Base-by-base conservation (phyloP, 352 stramenopile genomes). In the Pythium diclinum region DNA sequence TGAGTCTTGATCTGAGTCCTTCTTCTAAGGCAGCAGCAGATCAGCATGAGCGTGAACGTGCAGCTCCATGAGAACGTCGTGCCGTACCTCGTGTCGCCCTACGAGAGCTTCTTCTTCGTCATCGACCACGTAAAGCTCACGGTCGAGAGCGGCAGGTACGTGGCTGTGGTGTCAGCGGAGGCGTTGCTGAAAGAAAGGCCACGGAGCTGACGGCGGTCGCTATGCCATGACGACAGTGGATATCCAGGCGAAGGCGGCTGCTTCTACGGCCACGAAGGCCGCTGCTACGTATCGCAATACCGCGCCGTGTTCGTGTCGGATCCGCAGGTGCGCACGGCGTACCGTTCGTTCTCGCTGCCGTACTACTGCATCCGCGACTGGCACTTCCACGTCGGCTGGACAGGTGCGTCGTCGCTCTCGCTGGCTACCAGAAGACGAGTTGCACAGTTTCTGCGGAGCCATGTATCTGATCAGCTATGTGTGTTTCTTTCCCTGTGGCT, bases 181-280 rank as follows among this genome's bases (percentile, higher is more conserved):
- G 38, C 30, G 30, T 7, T n/a, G 6, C 19, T 44, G 10, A 7
- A 25, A 8, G 11, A 25, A 47, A 14, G 4, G 3, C 3, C 7
- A 10, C 36, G 36, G 6, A 10, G 13, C 36, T 42, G 36, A 42
- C 36, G 36, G 13, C 36, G 36, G 36, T 42, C n/a, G 36, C 2
- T 17, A 10, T 42, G 9, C 8, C 13, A 47, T 38, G 32, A 13
- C 11, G 7, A 30, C 48, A 93, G 85, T 71, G 82, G 85, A 6
- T 93, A 93, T 66, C 85, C 85, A 23, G 85, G 85, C n/a, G 75
- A 91, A 67, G 85, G 85, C 56, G 82, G 85, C 47, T 93, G 82
- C 67, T 93, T 91, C 68, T 91, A 89, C 61, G 78, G 85, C 19
- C 74, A 81, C 28, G 66, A 85, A 69, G 85, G 85, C 6, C 68